These are phyloP conservation scores for Didymella exigua DNA, from an alignment of 2,329 filamentous ascomycete species.

Conservation along the genomic window DNA sequence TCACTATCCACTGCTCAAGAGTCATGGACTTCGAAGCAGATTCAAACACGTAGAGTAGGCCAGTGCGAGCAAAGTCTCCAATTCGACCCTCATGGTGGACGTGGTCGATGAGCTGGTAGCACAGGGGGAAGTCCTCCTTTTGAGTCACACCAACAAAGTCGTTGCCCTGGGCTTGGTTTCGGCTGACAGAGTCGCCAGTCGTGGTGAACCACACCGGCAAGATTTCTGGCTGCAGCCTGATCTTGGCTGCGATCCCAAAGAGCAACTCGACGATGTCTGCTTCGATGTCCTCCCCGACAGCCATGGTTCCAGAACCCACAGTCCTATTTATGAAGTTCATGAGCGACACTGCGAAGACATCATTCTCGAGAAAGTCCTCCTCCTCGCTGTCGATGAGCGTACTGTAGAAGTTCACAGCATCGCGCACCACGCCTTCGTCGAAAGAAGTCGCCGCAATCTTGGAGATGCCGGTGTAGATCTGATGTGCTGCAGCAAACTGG, in stretches of 20 bases:
- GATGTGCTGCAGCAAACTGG: slow-evolving; percentile 80
- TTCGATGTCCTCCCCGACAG: slow-evolving; percentile 80
- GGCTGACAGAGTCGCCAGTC: slow-evolving; percentile 48
- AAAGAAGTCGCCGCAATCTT: slow-evolving; percentile 86
- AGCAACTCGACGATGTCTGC: slow-evolving; percentile 88
- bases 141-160: slow-evolving; percentile 84
- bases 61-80: slow-evolving; percentile 94
- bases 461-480: slow-evolving; percentile 87
- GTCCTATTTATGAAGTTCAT: slow-evolving; percentile 85
- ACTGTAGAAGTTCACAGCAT: slow-evolving; percentile 84
- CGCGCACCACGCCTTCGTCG: slow-evolving; percentile 83
- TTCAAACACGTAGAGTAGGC: slow-evolving; percentile 93
- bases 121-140: slow-evolving; percentile 90
- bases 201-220: slow-evolving; percentile 85
- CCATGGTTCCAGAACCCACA: slow-evolving; percentile 72
- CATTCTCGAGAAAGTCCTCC: slow-evolving; percentile 89
- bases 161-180: slow-evolving; percentile 59
- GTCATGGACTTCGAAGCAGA: slow-evolving; percentile 81
- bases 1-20: slow-evolving; percentile 94
- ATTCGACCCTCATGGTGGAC: slow-evolving; percentile 94
- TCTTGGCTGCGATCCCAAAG: slow-evolving; percentile 97
- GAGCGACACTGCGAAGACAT: slow-evolving; percentile 81
- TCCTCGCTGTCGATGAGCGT: slow-evolving; percentile 95
- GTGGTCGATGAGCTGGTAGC: slow-evolving; percentile 94
- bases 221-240: slow-evolving; percentile 84